These are phyloP conservation scores for Phellopilus nigrolimitatus DNA, from an alignment of 1,284 basidiomycete genomes.

Conservation along the genomic window DNA sequence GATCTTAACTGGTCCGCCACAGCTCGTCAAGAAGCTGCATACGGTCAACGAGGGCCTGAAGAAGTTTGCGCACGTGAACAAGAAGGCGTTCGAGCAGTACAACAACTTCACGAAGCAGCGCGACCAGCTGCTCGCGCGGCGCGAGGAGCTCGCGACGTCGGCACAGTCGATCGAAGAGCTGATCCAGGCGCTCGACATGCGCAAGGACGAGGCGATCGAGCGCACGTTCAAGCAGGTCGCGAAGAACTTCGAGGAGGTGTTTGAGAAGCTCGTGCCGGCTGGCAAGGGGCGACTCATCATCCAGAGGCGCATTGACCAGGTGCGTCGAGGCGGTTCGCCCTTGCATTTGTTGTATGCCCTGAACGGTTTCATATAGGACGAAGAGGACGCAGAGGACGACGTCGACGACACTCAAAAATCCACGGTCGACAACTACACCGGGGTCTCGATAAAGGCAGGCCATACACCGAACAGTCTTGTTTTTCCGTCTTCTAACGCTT, in stretches of 20 bases:
- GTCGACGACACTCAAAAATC: conserved; percentile 67
- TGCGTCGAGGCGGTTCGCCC: conserved; percentile 30
- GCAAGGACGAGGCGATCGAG: conserved; percentile 98
- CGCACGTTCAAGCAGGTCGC: conserved; percentile 98
- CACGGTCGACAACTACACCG: conserved; percentile 91
- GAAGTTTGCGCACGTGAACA: conserved; percentile 98
- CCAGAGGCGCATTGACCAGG: conserved; percentile 83
- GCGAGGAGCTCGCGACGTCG: conserved; percentile 87
- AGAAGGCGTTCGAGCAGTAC: conserved; percentile 99
- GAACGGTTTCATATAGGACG: conserved; percentile 47
- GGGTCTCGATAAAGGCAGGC: conserved; percentile 86
- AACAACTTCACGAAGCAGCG: conserved; percentile 97
- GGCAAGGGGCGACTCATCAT: conserved; percentile 91
- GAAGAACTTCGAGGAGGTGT: conserved; percentile 95
- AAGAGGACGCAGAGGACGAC: conserved; percentile 62
- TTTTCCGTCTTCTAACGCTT: not conserved
- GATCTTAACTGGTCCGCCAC: conserved; percentile 11
- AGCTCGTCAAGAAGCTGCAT: conserved; percentile 91
- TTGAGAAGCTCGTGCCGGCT: conserved; percentile 94
- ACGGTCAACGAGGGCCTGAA: conserved; percentile 88
- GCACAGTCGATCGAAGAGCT: conserved; percentile 89
- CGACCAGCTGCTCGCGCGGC: conserved; percentile 82
- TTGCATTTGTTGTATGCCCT: not conserved
- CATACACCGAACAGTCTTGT: not conserved
- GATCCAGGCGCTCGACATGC: conserved; percentile 92